A percentile compares a stretch with the other conserved stretches of the same genome.
Conservation (phyloP, 345 rosid species). For the Leavenworthia alabamica region DNA sequence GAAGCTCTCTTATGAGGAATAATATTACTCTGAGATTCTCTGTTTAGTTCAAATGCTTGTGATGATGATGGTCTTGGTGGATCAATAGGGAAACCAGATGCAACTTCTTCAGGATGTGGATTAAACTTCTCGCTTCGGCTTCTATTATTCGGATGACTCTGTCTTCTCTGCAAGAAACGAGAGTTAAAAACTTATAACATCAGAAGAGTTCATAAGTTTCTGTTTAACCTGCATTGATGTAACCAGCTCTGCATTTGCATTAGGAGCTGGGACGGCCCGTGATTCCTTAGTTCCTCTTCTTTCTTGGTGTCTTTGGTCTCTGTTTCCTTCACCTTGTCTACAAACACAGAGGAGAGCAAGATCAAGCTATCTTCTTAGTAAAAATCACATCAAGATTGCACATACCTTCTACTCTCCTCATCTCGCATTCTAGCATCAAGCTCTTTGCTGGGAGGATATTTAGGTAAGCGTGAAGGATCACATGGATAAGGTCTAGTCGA, state of each 20-base stretch:
- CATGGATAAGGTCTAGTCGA: conserved; percentile 76
- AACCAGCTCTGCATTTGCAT: conserved; percentile 86
- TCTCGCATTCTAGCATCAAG: conserved; percentile 89
- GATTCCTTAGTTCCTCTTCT: conserved; percentile 75
- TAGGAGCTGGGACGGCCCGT: conserved; percentile 92
- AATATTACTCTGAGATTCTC: conserved; percentile 49
- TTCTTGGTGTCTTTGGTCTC: conserved; percentile 69
- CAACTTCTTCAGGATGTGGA: conserved; percentile 95
- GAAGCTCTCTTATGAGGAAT: conserved; percentile 67
- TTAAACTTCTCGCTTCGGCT: conserved; percentile 97
- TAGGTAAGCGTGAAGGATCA: conserved; percentile 90
- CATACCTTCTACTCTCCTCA: conserved; percentile 93
- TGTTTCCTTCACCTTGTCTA: conserved; percentile 81
- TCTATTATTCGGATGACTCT: conserved; percentile 61
- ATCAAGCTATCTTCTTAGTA: no score
- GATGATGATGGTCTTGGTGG: conserved; percentile 93
- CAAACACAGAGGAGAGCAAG: conserved; percentile 10
- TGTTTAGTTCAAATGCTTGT: conserved; percentile 56
- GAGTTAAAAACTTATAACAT: no score
- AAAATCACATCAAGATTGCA: no score
- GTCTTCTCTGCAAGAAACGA: no score
- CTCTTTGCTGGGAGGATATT: conserved; percentile 96
- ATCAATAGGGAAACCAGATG: conserved; percentile 97
- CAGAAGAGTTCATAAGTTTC: no score
- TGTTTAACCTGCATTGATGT: conserved; percentile 74